Base-by-base conservation (phyloP, 1,139 yeast species). In the Hyphopichia fennica region DNA sequence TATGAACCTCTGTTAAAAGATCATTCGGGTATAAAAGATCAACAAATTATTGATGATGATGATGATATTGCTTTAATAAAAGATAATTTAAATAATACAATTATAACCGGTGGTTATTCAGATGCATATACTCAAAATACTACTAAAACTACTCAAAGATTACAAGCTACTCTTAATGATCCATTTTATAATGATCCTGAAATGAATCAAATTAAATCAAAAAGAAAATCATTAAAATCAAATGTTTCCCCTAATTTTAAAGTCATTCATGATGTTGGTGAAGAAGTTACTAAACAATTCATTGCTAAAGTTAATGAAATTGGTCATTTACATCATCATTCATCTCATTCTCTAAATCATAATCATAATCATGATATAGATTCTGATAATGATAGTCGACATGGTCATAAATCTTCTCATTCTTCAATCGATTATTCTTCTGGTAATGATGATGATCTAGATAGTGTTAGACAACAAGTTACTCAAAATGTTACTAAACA, bases 281-380 rank as follows among this genome's bases (percentile, higher is more conserved):
- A 57, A 34, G 54, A 57, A 41, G 62, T 58, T 13, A 55, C 56
- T 11, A 54, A 55, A 38, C 60, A 57, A 38, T 58, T 58, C 39
- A 48, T 54, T 14, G 60, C 53, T 13, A 58, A 58, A 38, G 59
- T 57, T 17, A 54, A 57, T 38, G 62, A 58, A 41, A 53, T 57
- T 29, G 53, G 54, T 23, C 49, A 51, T 36, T 28, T 28, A 9
- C 31, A 35, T 28, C 38, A 35, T 35, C 32, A 27, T 35, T 13
- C 16, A 17, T 35, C 29, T 15, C 4, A 11, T 19, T 16, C 14
- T 13, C 17, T 11, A 10, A 10, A 16, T 13, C 11, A 15, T 13
- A 17, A 35, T 28, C 19, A 25, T 28, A 35, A 11, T 14, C 6
- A 30, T 16, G 14, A 14, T 30, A 13, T 30, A 6, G 15, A 14